A percentile compares a stretch with the other conserved stretches of the same genome.
phyloP scores from a whole-genome alignment of 2,329 filamentous ascomycete genomes.

The Talaromyces sp. region DNA sequence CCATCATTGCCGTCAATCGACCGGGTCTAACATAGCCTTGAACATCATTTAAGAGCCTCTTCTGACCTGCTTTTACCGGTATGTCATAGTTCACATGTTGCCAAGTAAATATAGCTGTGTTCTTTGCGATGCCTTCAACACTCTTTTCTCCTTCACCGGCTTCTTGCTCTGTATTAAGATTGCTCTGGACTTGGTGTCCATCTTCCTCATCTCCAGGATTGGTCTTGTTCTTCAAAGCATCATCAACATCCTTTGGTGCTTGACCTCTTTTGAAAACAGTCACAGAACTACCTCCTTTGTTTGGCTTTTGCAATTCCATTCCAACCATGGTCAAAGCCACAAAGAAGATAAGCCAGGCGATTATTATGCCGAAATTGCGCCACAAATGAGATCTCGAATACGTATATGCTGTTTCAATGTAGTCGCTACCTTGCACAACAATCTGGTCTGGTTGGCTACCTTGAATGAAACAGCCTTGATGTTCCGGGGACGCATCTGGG shows the following conservation, averaged over 20 bases:
- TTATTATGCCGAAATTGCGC: slow-evolving; percentile 76
- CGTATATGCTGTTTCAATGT: slow-evolving; percentile 53
- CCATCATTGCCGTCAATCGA: slow-evolving; percentile 75
- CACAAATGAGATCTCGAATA: slow-evolving; percentile 59
- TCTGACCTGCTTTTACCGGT: slow-evolving; percentile 42
- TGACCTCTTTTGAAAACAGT: slow-evolving; percentile 49
- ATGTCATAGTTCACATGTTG: slow-evolving; percentile 74
- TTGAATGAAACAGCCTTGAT: slow-evolving; percentile 58
- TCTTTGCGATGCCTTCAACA: slow-evolving; percentile 55
- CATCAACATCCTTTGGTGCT: slow-evolving; percentile 56
- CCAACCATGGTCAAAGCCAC: slow-evolving; percentile 70
- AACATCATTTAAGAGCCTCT: slow-evolving; percentile 55
- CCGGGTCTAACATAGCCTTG: slow-evolving; percentile 73
- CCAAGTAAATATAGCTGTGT: slow-evolving; percentile 77
- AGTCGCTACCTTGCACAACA: slow-evolving; percentile 53
- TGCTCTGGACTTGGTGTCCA: slow-evolving; percentile 28
- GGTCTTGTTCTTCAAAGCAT: slow-evolving; percentile 51
- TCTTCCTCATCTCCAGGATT: slow-evolving; percentile 52
- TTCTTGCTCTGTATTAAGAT: slow-evolving; percentile 22
- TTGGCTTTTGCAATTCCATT: slow-evolving; percentile 73
- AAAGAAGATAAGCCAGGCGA: slow-evolving; percentile 72
- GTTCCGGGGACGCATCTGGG: slow-evolving; percentile 43
- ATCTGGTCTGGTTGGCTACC: slow-evolving; percentile 54
- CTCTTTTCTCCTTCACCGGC: slow-evolving; percentile 26
- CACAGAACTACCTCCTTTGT: slow-evolving; percentile 74